Base-by-base conservation (phyloP, 306 rosid species). In the Cucurbita maxima region DNA sequence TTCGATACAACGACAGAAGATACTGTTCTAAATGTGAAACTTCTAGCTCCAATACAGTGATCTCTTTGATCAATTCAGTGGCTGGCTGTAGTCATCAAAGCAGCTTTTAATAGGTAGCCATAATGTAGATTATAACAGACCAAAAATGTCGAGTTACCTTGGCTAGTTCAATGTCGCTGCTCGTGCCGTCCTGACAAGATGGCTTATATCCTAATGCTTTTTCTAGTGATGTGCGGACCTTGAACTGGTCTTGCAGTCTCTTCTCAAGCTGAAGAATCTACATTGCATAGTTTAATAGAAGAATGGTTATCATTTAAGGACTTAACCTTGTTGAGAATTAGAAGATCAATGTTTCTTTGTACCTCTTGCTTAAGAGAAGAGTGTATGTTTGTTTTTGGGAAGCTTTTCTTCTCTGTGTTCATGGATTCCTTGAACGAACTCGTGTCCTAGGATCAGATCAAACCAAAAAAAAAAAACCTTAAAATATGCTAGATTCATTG, bases 21-120 rank as follows among this genome's bases (percentile, higher is more conserved):
- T 95, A 96, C 44, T 95, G 99, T 74, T 95, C 99, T 84, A 95
- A 87, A 83, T 95, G 88, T 60, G 80, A 87, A 74, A 95, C 99
- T 82, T 95, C 97, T 71, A 88, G 76, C 82, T 95, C 99, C 54
- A 95, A 71, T 45, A 95, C 87, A 1, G 97, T 92, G 73, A 95
- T 89, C 81, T 95, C 97, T 84, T 83, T 95, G n/a, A 95, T 88
- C 69, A 95, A 81, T 76, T 91, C 96, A 44, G 92, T 85, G 41
- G 99, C 93, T 61, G 96, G 88, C 99, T 95, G 92, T 52, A 87
- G 63, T 83, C 63, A 76, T 38, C 38, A 61, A 74, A 71, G 6
- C 50, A 76, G 25, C 9, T 45, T 78, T 73, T 52, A 58, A 12
- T 50, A 73, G 58, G 52, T 71, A 72, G 48, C 25, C 61, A 74